A percentile compares a stretch with the other conserved stretches of the same genome.
These are phyloP conservation scores for Acacia pycnantha DNA, from an alignment of 331 rosid species.

Conservation along the genomic window DNA sequence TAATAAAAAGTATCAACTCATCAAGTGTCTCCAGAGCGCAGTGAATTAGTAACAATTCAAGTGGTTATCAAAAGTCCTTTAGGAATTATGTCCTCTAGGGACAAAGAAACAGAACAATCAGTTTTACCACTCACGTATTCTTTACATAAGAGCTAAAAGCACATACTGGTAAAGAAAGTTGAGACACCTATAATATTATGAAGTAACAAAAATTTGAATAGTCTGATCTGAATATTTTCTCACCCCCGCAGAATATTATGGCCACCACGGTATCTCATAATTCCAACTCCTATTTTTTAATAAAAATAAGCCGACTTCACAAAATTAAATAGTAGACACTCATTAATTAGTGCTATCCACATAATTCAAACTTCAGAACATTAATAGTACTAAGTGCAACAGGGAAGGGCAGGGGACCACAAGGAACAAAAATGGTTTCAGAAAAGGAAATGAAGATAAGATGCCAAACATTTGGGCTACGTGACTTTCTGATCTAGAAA, in stretches of 20 bases:
- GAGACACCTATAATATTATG: not conserved
- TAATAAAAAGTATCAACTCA: not conserved
- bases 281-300: not conserved
- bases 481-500: not conserved
- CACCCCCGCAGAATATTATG: not conserved
- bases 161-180: not conserved
- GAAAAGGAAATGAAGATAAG: not conserved
- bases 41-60: not conserved
- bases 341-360: not conserved
- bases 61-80: not conserved
- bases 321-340: not conserved
- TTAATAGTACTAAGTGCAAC: not conserved
- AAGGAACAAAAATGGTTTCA: not conserved
- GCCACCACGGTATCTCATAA: not conserved
- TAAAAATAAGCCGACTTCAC: not conserved
- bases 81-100: not conserved
- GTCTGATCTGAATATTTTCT: not conserved
- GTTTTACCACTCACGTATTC: not conserved
- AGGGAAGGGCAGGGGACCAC: constrained; percentile 10
- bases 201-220: not conserved
- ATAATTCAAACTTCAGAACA: not conserved
- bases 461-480: not conserved
- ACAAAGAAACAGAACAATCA: not conserved
- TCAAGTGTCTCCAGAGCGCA: not conserved
- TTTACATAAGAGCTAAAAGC: not conserved